These are phyloP conservation scores for Datura wrightii DNA, from an alignment of 257 asterid species.

Conservation along the genomic window DNA sequence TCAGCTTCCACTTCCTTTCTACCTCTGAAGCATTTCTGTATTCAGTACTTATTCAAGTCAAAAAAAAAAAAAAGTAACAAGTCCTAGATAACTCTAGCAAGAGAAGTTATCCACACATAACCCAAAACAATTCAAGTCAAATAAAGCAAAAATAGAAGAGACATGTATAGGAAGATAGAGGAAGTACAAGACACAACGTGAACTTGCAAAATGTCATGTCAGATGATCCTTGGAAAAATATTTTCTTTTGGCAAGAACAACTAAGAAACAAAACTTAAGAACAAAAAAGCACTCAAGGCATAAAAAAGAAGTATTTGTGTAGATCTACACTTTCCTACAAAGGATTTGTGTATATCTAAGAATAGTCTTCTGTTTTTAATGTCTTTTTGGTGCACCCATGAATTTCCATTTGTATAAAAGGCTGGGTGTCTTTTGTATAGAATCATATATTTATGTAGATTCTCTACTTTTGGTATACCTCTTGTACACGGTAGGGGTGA, in stretches of 20 bases:
- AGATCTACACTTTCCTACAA: slow-evolving; percentile 15
- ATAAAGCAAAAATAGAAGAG: slow-evolving; percentile 18
- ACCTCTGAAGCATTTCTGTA: slow-evolving; percentile 96
- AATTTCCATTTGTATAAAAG: background rate
- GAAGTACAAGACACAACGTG: background rate
- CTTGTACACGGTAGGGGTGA: background rate
- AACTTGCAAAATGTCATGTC: slow-evolving; percentile 10
- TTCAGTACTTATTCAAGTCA: slow-evolving; percentile 47
- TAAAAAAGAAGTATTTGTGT: background rate
- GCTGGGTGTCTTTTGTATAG: background rate
- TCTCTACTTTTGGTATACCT: background rate
- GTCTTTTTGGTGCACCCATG: background rate
- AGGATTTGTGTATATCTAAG: background rate
- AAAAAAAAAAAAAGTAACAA: background rate
- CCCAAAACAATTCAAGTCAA: background rate
- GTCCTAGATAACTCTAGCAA: slow-evolving; percentile 12
- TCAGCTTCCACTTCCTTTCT: slow-evolving; percentile 78
- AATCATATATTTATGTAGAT: background rate
- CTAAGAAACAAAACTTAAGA: slow-evolving; percentile 4
- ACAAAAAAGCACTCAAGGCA: background rate
- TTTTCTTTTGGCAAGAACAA: slow-evolving; percentile 13
- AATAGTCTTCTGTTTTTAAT: background rate
- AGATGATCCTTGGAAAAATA: background rate
- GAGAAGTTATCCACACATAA: background rate
- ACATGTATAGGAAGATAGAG: background rate